Evolutionary conservation across 106 monocot genomes (phyloP), one percentile per base, ranked within the genome.

Genomic region (Agapanthus africanus): DNA sequence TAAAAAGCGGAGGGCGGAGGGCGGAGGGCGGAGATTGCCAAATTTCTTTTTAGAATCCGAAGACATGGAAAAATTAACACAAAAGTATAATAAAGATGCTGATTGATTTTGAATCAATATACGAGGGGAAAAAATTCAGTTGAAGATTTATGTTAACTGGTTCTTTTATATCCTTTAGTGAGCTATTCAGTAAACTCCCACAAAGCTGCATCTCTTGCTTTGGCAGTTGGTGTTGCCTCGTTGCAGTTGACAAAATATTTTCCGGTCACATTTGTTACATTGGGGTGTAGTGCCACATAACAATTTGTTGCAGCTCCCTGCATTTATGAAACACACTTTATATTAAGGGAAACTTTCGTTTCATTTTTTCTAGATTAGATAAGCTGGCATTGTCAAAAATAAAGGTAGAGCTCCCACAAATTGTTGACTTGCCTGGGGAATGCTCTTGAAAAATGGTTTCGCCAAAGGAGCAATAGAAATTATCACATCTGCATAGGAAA

Each of bases 391-490:
- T 15, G 13, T 3, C 19, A 13, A 2, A 7, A 15, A 47, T 47
- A 15, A 47, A 15, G 46, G 16, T 3, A 47, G 19, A 47, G 0
- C 13, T 47, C 1, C 16, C 46, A 5, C 8, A 28, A 68, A 68
- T 9, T 5, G 9, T 41, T 39, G 19, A 56, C 71, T 41, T 80
- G 77, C 88, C 74, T 82, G 79, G 10, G 81, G 79, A 52, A 85
- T 75, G 36, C 32, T 79, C 70, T 85, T 88, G 6, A 77, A 1
- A 65, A 88, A 74, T 60, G 79, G 88, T 46, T 84, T 84, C 19
- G 16, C 36, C 38, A 71, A n/a, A 62, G 50, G 13, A 38, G 37
- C 47, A 44, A 82, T 28, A 26, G 73, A 18, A 35, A 28, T 18
- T 46, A 72, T 31, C 30, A 42, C 14, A 71, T 2, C 74, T 82